phyloP scores from a whole-genome alignment of 2,329 filamentous ascomycete genomes.

The Bisporella sp. region DNA sequence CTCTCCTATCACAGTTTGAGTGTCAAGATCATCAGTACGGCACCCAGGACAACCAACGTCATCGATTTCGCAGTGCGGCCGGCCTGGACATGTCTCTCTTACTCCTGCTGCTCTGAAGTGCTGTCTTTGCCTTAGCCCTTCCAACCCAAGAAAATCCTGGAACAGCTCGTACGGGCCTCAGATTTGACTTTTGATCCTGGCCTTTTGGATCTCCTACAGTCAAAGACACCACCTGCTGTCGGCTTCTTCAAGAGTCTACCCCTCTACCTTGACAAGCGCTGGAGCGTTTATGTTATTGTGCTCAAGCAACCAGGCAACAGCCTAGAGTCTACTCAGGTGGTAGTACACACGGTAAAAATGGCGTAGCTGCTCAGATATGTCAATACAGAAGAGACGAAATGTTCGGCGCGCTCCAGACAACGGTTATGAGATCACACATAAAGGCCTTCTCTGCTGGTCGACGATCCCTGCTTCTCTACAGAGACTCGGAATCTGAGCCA shows the following conservation, averaged over 20 bases:
- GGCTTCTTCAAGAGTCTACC: slow-evolving; percentile 6
- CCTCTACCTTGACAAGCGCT: slow-evolving; percentile 1
- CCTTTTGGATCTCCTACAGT: slow-evolving; percentile 6
- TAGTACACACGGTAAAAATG: slow-evolving; percentile 18
- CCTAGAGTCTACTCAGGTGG: slow-evolving; percentile 5
- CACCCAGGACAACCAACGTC: too few species aligned
- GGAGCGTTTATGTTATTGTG: slow-evolving; percentile 6
- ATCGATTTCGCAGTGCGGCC: too few species aligned
- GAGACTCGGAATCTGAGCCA: neutral
- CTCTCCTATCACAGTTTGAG: too few species aligned
- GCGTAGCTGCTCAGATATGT: neutral
- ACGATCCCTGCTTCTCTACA: neutral
- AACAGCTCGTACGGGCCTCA: neutral
- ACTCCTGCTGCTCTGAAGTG: neutral
- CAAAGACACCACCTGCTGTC: slow-evolving; percentile 5
- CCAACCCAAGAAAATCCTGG: slow-evolving; percentile 1
- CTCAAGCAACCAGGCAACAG: slow-evolving; percentile 4
- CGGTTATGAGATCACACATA: slow-evolving; percentile 4
- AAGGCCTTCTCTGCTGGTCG: slow-evolving; percentile 6
- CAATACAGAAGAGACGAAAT: slow-evolving; percentile 10
- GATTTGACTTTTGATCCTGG: slow-evolving; percentile 2
- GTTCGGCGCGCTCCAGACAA: slow-evolving; percentile 1
- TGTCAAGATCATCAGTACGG: too few species aligned
- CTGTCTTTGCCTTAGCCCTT: neutral
- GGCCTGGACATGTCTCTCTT: too few species aligned